Percentiles rank a stretch among this genome's conserved stretches.
These are phyloP conservation scores for Hericium coralloides DNA, from an alignment of 768 basidiomycete species.

Conservation along the genomic window DNA sequence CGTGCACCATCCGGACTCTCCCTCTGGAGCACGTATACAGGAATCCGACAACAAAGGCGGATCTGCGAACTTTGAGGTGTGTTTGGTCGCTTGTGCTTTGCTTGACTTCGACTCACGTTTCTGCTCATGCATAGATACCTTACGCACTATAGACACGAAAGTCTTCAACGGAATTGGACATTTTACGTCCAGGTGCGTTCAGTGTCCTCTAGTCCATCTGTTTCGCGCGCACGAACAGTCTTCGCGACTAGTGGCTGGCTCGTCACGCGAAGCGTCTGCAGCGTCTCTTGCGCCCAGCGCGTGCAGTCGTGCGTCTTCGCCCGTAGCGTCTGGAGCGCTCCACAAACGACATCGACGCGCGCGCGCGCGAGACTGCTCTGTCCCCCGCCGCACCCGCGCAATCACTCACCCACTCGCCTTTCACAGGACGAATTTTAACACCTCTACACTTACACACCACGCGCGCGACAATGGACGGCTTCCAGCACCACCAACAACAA, in stretches of 20 bases:
- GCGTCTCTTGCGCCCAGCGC: not conserved
- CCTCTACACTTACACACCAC: not conserved
- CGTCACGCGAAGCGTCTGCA: not conserved
- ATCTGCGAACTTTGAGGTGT: no score
- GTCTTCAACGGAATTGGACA: no score
- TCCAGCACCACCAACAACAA: constrained; percentile 9
- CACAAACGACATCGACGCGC: no score
- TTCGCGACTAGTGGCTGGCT: not conserved
- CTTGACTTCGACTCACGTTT: no score
- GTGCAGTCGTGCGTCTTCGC: not conserved
- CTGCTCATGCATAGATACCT: no score
- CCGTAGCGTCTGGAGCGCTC: not conserved
- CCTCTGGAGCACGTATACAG: no score
- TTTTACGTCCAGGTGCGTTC: no score
- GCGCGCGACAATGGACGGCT: constrained; percentile 8
- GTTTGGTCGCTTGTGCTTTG: no score
- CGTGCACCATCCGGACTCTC: no score
- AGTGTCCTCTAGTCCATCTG: not conserved
- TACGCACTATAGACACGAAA: no score
- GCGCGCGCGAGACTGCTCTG: not conserved
- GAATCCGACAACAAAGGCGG: no score
- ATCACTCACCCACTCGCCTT: not conserved
- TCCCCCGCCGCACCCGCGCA: not conserved
- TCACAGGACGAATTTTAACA: not conserved
- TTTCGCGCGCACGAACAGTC: not conserved